These are phyloP conservation scores for Macrolepiota fuliginosa DNA, from an alignment of 768 basidiomycete genomes.

Conservation along the genomic window DNA sequence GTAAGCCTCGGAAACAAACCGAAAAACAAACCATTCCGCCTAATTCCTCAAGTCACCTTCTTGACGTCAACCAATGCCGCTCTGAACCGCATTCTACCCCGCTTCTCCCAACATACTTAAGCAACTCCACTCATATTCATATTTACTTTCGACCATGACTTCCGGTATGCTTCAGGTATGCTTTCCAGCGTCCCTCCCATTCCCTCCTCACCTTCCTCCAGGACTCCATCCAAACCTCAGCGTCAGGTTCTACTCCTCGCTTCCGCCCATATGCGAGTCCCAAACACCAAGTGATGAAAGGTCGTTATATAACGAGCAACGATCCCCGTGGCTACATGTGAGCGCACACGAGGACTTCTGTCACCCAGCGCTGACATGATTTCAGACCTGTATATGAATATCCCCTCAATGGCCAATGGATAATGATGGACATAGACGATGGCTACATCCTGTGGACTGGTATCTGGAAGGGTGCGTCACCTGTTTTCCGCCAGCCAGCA, in stretches of 20 bases:
- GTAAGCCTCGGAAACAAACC: conserved; percentile 33
- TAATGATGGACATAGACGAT: conserved; percentile 95
- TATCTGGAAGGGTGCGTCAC: conserved; percentile 81
- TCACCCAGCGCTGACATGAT: conserved; percentile 18
- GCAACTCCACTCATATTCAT: conserved; percentile 18
- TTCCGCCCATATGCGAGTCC: conserved; percentile 73
- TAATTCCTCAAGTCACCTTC: conserved; percentile 22
- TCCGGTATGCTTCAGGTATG: conserved; percentile 42
- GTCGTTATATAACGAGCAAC: conserved; percentile 86
- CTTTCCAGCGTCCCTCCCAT: conserved; percentile 12
- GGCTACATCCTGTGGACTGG: conserved; percentile 92
- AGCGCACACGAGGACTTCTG: conserved; percentile 21
- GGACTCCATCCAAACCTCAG: conserved; percentile 41
- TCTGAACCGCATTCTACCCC: conserved; percentile 25
- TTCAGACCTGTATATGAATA: conserved; percentile 84
- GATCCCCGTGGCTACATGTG: conserved; percentile 89
- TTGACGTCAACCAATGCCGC: conserved; percentile 22
- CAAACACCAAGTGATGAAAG: conserved; percentile 80
- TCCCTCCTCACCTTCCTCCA: conserved; percentile 18
- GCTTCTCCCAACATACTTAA: conserved; percentile 17
- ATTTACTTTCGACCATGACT: conserved; percentile 35
- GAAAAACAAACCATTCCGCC: conserved; percentile 27
- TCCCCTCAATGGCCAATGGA: conserved; percentile 86
- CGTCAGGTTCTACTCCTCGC: conserved; percentile 38
- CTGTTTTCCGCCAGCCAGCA: not conserved